These are phyloP conservation scores for Lachancea fermentati DNA, from an alignment of 805 yeast genomes.

Conservation along the genomic window DNA sequence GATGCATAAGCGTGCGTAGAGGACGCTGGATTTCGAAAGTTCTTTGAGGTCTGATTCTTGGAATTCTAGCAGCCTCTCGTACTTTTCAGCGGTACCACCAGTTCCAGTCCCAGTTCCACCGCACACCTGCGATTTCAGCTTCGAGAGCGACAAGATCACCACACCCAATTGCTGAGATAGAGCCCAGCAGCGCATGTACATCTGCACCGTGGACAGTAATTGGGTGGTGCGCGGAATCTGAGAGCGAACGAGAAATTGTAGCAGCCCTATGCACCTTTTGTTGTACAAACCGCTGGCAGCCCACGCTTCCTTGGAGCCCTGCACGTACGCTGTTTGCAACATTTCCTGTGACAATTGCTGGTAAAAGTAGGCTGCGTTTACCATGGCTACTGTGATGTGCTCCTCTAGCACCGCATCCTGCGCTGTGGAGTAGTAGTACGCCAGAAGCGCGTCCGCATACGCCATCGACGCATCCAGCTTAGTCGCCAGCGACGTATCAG, in stretches of 20 bases:
- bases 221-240: constrained; percentile 2
- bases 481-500: constrained; percentile 3
- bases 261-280: constrained; percentile 25
- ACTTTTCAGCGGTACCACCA: constrained; percentile 6
- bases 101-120: constrained; percentile 1
- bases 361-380: constrained; percentile 20
- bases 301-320: constrained; percentile 21
- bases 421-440: background rate
- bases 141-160: constrained; percentile 28
- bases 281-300: constrained; percentile 24
- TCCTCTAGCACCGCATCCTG: constrained; percentile 3
- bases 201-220: constrained; percentile 5
- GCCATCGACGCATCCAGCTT: constrained; percentile 9
- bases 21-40: constrained; percentile 20
- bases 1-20: constrained; percentile 26
- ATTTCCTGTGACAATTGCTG: constrained; percentile 20
- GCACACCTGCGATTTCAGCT: constrained; percentile 23
- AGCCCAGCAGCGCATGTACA: constrained; percentile 7
- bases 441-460: constrained; percentile 10
- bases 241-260: constrained; percentile 11
- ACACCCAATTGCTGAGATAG: constrained; percentile 28
- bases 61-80: constrained; percentile 26
- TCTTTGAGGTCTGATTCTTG: constrained; percentile 26
- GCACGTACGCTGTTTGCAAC: constrained; percentile 24
- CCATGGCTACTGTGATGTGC: constrained; percentile 10